These are phyloP conservation scores for Trametes gibbosa DNA, from an alignment of 768 basidiomycete genomes.

Conservation along the genomic window DNA sequence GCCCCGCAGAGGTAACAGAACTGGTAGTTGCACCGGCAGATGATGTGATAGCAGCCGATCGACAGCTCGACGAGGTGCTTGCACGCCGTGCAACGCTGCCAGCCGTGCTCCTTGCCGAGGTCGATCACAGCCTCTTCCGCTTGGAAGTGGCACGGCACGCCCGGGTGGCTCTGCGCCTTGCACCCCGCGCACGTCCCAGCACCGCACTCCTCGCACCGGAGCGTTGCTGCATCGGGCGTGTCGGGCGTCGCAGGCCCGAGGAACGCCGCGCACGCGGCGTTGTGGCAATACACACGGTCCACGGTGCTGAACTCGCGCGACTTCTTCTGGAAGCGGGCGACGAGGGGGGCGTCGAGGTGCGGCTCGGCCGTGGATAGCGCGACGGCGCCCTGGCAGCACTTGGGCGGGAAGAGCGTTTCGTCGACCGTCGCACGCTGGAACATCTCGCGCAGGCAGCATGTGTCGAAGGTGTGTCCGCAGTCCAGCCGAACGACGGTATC, in stretches of 20 bases:
- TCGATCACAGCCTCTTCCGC: constrained; percentile 27
- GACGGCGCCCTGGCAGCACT: constrained; percentile 22
- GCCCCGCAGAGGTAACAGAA: constrained; percentile 32
- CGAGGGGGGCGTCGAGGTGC: constrained; percentile 11
- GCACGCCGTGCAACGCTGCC: constrained; percentile 27
- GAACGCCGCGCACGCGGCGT: constrained; percentile 23
- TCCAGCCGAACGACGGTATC: constrained; percentile 18
- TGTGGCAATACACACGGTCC: constrained; percentile 26
- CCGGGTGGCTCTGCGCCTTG: constrained; percentile 13
- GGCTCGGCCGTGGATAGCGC: constrained; percentile 12
- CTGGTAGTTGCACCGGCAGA: constrained; percentile 25
- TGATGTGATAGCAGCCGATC: constrained; percentile 28
- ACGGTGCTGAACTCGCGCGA: constrained; percentile 22
- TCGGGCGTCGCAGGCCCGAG: constrained; percentile 19
- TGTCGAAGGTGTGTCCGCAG: constrained; percentile 38
- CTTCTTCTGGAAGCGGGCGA: constrained; percentile 14
- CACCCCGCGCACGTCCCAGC: constrained; percentile 19
- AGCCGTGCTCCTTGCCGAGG: constrained; percentile 20
- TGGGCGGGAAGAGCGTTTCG: constrained; percentile 34
- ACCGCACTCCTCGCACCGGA: constrained; percentile 12
- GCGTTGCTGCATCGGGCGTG: not conserved
- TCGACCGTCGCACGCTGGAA: constrained; percentile 36
- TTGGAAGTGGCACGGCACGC: constrained; percentile 9
- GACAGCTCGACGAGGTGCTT: constrained; percentile 25
- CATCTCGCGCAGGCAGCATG: constrained; percentile 33